Base-by-base conservation (phyloP, 176 grass and related monocot species). In the Saccharum officinarum region DNA sequence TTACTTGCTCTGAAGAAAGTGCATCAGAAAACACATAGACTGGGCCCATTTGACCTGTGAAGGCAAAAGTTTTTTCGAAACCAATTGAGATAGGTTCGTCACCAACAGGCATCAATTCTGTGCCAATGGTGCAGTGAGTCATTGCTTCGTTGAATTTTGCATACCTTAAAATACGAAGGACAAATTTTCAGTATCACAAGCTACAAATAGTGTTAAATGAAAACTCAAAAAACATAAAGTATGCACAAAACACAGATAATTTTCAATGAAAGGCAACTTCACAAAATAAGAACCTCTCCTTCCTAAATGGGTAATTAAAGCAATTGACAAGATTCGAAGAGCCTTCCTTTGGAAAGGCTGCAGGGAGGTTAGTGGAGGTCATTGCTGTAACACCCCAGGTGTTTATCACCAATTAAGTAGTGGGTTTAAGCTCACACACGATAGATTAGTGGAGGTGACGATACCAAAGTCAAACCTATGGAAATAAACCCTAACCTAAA, bases 31-130 rank as follows among this genome's bases (percentile, higher is more conserved):
- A 98, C 9, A 82, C 70, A 94, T 98, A 98, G 75, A 95, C 80
- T 62, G 96, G 93, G 39, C 96, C 96, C 90, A 98, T 94, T 87
- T 98, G 96, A 88, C 96, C 93, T 60, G 80, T 82, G 60, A 98
- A 98, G n/a, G 96, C 89, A 92, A 78, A 98, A 54, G 88, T 90
- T 33, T 77, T 93, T 40, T 93, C 89, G 81, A 93, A 95, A 83
- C 88, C 92, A 83, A 94, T 81, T 59, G 87, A 85, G 67, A 78
- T 70, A 69, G 91, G 81, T 80, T 94, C 91, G 77, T 95, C 91
- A 85, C 89, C 77, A 78, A 92, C 90, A 22, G 89, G 91, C 69
- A 85, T 94, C 76, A 95, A 80, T 87, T 98, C 89, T 77, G 91
- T 85, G 47, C 93, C 96, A 86, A 98, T 79, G 30, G 85, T 92